Evolutionary conservation across 2,329 filamentous ascomycete genomes (phyloP), one percentile per base, ranked within the genome.

Genomic region (Botrytis elliptica): DNA sequence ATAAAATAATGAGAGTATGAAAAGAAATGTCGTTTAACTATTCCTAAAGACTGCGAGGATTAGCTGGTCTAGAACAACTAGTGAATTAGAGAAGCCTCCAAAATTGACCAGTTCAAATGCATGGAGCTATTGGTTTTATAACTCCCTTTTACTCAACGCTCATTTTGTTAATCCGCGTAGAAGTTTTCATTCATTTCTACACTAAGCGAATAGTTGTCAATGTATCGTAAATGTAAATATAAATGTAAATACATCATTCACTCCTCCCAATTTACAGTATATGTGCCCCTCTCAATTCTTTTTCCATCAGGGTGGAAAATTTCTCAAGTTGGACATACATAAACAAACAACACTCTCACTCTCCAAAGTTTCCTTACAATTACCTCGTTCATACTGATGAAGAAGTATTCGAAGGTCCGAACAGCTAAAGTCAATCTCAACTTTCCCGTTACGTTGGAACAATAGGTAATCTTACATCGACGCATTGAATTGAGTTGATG

Each of bases 1-100:
- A 16, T 16, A 55, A 8, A 55, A n/a, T 0, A 3, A n/a, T 0
- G 12, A n/a, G 5, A 55, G 5, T 12, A 3, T 12, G 6, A 12
- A n/a, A 1, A n/a, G 4, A n/a, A 1, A 12, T 10, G 0, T 5
- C 5, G 16, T 0, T 7, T 1, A 0, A 16, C 25, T 55, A n/a
- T 2, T n/a, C 12, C 7, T 1, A 16, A 6, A 55, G 4, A 6
- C 2, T 16, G 25, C 12, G 0, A n/a, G 7, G 7, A 7, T n/a
- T 7, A n/a, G 5, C 12, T 16, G 25, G 6, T 6, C 25, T n/a
- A n/a, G 12, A 52, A 29, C 29, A 29, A 29, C 29, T 29, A 29
- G 29, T 5, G 4, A 52, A 52, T 7, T 1, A n/a, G 3, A n/a
- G 9, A 25, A 49, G 9, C 0, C 9, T 25, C 22, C 4, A 29